Evolutionary conservation across 352 stramenopile species (phyloP), one percentile per base, ranked within the genome.

Genomic region (Pythium oligandrum): DNA sequence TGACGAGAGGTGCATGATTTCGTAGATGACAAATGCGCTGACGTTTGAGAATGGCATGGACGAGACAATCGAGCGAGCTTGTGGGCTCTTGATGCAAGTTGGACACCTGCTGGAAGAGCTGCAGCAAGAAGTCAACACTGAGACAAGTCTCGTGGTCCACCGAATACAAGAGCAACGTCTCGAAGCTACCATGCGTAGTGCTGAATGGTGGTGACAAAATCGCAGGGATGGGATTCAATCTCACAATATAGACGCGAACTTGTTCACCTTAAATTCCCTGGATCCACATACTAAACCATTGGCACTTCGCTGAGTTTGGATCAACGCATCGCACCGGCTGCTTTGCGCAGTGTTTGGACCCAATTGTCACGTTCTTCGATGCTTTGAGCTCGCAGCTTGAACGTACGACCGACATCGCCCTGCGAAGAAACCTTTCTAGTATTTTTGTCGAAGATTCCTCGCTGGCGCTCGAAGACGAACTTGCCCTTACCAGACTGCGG

Each of bases 311-410:
- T 26, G 17, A 26, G 17, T 26, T 26, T 26, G 17, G 17, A 26
- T 26, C 17, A 26, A 26, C 17, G 17, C 17, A 26, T 26, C 17
- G 17, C 53, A 32, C 59, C 59, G 12, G 59, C 53, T 4, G 59
- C 43, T 26, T 54, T 34, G 26, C 80, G 82, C 48, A 95, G 59
- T 45, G 78, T 88, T 33, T 88, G 63, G 45, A 95, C 88, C 84
- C 84, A 95, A 31, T 75, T 68, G 44, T 92, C 78, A 17, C 83
- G 82, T 51, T 93, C 81, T 61, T 92, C 80, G 43, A 95, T 90
- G 37, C 64, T 90, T 51, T 86, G 70, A 11, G 84, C 82, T n/a
- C 84, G 84, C 40, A 95, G 57, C 48, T 93, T 91, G 55, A 93
- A 95, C 44, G 85, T 66, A 7, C 84, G 82, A 10, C 83, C 82